These are phyloP conservation scores for Barnettozyma siamensis DNA, from an alignment of 805 yeast genomes.

Conservation along the genomic window DNA sequence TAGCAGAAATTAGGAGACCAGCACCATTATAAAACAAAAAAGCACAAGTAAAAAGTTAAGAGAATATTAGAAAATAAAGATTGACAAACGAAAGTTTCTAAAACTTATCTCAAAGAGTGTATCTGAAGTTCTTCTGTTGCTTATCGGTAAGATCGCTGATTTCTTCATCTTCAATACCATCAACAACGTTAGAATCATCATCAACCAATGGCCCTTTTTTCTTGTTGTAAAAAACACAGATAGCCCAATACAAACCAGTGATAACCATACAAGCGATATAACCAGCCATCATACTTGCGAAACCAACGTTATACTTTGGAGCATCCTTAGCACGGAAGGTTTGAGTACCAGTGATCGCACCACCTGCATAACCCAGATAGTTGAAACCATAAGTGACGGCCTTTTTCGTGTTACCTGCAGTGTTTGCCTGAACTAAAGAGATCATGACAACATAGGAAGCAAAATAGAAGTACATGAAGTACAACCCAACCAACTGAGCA, in stretches of 20 bases:
- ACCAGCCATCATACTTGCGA: slow-evolving; percentile 37
- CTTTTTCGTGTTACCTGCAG: slow-evolving; percentile 43
- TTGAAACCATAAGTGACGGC: slow-evolving; percentile 31
- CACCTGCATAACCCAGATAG: slow-evolving; percentile 37
- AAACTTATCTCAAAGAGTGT: too few relatives aligned
- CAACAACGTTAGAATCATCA: slow-evolving; percentile 12
- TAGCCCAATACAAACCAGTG: slow-evolving; percentile 29
- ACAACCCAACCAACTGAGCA: slow-evolving; percentile 25
- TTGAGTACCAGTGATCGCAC: slow-evolving; percentile 43
- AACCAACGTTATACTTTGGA: slow-evolving; percentile 39
- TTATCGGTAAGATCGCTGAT: slow-evolving; percentile 35
- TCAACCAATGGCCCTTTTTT: slow-evolving; percentile 14
- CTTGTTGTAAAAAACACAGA: slow-evolving; percentile 30
- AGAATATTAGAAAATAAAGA: too few relatives aligned
- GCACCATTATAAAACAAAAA: too few relatives aligned
- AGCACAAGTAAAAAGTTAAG: too few relatives aligned
- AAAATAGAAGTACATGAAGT: slow-evolving; percentile 31
- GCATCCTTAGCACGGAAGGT: slow-evolving; percentile 38
- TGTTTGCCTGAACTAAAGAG: slow-evolving; percentile 34
- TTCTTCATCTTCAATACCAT: slow-evolving; percentile 29
- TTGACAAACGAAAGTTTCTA: too few relatives aligned
- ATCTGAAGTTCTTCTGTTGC: slow-evolving; percentile 32
- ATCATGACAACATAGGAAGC: slow-evolving; percentile 29
- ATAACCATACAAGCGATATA: slow-evolving; percentile 35
- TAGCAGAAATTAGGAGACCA: too few relatives aligned